Evolutionary conservation across 192 early-diverging fungal genomes (phyloP).

Genomic region (Gamsiella multidivaricata): DNA sequence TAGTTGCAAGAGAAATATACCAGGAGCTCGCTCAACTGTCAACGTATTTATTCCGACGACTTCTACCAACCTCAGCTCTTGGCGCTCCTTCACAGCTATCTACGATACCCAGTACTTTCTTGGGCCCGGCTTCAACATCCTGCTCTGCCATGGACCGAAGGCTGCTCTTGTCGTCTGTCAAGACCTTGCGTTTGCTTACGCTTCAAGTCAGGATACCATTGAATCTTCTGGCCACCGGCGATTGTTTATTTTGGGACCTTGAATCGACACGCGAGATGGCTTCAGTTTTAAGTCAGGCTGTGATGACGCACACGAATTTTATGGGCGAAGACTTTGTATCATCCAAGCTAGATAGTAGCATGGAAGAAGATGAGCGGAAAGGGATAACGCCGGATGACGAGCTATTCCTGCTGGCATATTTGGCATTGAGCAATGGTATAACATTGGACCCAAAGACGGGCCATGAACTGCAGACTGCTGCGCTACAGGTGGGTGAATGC

Average conservation of each 20-base stretch:
- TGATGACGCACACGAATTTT: conserved; percentile 11
- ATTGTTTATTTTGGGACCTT: conserved; percentile 30
- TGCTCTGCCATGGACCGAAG: conserved; percentile 37
- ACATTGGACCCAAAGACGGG: conserved; percentile 17
- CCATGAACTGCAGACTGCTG: conserved; percentile 18
- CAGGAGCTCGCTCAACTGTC: conserved; percentile 35
- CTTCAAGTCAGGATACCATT: conserved; percentile 32
- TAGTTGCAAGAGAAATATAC: conserved; percentile 41
- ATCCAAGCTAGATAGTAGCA: not conserved
- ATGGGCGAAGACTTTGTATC: conserved; percentile 31
- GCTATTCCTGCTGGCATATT: conserved; percentile 24
- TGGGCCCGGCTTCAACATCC: conserved; percentile 27
- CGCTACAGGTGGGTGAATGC: not conserved
- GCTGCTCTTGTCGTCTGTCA: conserved; percentile 20
- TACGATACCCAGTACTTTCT: conserved; percentile 18
- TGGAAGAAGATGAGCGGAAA: conserved; percentile 9
- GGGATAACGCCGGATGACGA: conserved; percentile 43
- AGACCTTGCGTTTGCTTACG: conserved; percentile 11
- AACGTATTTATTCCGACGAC: conserved; percentile 13
- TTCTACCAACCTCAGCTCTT: conserved; percentile 20
- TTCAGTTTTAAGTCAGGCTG: conserved; percentile 24
- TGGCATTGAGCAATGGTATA: conserved; percentile 30
- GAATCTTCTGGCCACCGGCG: not conserved
- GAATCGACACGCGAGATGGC: conserved; percentile 27
- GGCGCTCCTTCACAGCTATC: not conserved